Percentiles rank a stretch among this genome's conserved stretches.
These are phyloP conservation scores for Clarireedia sp. DNA, from an alignment of 2,329 filamentous ascomycete species.

Conservation along the genomic window DNA sequence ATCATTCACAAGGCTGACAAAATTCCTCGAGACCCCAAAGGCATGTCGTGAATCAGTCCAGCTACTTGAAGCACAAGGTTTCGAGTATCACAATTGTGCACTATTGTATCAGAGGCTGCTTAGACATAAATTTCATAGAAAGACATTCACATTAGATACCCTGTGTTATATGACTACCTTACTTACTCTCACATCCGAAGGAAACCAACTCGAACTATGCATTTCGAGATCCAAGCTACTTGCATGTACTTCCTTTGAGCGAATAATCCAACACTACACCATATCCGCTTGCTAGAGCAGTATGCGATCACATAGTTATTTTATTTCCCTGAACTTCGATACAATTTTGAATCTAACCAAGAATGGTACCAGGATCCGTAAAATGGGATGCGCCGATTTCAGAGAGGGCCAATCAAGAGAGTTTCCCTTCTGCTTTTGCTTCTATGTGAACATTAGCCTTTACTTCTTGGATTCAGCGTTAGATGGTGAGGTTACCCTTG, in stretches of 20 bases:
- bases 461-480: neutral
- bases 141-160: neutral
- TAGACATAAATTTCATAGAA: no score
- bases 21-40: no score
- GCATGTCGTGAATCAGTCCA: no score
- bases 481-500: constrained; percentile 46
- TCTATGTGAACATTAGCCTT: constrained; percentile 40
- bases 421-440: constrained; percentile 66
- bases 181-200: neutral
- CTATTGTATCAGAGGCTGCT: no score
- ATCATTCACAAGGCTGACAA: no score
- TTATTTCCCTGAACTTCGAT: neutral
- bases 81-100: no score
- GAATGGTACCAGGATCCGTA: neutral
- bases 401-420: constrained; percentile 34
- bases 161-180: neutral
- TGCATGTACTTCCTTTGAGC: neutral
- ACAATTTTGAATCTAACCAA: neutral
- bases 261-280: constrained; percentile 7
- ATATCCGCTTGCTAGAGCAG: neutral
- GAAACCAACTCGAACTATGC: neutral
- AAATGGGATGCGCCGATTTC: neutral
- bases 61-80: no score
- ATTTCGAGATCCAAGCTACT: constrained; percentile 2
- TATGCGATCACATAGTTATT: neutral